These are phyloP conservation scores for Rehmannia glutinosa DNA, from an alignment of 257 asterid genomes.

Conservation along the genomic window DNA sequence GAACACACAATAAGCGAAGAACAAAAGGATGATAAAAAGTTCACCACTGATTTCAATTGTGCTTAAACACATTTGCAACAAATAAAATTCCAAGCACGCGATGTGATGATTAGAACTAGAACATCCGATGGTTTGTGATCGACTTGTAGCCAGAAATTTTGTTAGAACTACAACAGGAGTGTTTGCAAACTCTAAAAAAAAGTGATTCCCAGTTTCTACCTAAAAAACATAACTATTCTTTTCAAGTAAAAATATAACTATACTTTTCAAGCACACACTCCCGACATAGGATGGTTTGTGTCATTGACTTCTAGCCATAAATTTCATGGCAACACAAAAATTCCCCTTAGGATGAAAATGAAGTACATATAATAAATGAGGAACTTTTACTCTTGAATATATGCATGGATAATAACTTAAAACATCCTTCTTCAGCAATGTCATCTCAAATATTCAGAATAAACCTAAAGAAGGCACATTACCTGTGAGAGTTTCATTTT, in stretches of 20 bases:
- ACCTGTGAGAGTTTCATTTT: too few relatives aligned
- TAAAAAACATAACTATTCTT: too few relatives aligned
- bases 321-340: neutral
- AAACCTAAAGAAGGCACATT: conserved; percentile 6
- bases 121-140: neutral
- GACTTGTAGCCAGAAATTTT: neutral
- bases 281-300: too few relatives aligned
- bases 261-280: too few relatives aligned
- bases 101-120: neutral
- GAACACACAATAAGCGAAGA: neutral
- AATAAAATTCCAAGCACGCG: too few relatives aligned
- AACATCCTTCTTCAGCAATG: conserved; percentile 15
- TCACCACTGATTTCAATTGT: neutral
- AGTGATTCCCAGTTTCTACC: too few relatives aligned
- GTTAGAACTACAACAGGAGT: too few relatives aligned
- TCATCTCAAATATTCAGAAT: conserved; percentile 4
- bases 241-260: too few relatives aligned
- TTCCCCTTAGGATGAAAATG: neutral
- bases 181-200: too few relatives aligned
- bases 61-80: neutral
- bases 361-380: neutral
- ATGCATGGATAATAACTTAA: conserved; percentile 15
- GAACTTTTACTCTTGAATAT: neutral
- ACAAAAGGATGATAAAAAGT: neutral
- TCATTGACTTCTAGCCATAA: neutral